Evolutionary conservation across 345 rosid genomes (phyloP).

Genomic region (Physaria fendleri): DNA sequence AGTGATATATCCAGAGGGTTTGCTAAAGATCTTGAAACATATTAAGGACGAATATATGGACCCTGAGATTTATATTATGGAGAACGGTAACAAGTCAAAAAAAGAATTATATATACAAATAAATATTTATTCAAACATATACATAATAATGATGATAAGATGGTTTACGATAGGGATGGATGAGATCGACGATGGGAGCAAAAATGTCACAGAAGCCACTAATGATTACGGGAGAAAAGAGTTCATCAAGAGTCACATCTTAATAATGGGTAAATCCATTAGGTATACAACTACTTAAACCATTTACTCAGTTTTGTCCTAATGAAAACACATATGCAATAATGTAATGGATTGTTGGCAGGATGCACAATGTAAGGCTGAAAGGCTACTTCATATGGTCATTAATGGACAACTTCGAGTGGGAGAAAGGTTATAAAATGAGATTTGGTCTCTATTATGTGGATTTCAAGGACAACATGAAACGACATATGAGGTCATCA

Average conservation of each 20-base stretch:
- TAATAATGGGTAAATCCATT: slow-evolving; percentile 24
- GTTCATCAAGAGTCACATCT: slow-evolving; percentile 30
- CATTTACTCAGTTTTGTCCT: not conserved
- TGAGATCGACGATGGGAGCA: slow-evolving; percentile 25
- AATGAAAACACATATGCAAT: not conserved
- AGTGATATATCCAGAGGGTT: slow-evolving; percentile 24
- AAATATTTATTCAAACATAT: too few relatives aligned
- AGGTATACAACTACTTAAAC: too few relatives aligned
- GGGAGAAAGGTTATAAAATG: slow-evolving; percentile 34
- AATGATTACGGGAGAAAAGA: slow-evolving; percentile 28
- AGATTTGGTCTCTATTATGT: slow-evolving; percentile 42
- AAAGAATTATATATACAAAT: too few relatives aligned
- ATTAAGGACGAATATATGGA: slow-evolving; percentile 27
- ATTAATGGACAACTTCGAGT: slow-evolving; percentile 48
- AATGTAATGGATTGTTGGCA: not conserved
- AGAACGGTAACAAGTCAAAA: slow-evolving; percentile 28
- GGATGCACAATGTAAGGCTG: slow-evolving; percentile 29
- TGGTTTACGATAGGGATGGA: slow-evolving; percentile 23
- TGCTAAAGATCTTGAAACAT: slow-evolving; percentile 17
- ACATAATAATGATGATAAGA: not conserved
- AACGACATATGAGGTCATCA: slow-evolving; percentile 33
- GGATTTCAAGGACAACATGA: slow-evolving; percentile 32
- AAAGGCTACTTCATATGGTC: slow-evolving; percentile 56
- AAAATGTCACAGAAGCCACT: not conserved
- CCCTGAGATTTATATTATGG: slow-evolving; percentile 37